Conservation (phyloP, 2,329 filamentous ascomycete species). For the Penicillium concentricum region DNA sequence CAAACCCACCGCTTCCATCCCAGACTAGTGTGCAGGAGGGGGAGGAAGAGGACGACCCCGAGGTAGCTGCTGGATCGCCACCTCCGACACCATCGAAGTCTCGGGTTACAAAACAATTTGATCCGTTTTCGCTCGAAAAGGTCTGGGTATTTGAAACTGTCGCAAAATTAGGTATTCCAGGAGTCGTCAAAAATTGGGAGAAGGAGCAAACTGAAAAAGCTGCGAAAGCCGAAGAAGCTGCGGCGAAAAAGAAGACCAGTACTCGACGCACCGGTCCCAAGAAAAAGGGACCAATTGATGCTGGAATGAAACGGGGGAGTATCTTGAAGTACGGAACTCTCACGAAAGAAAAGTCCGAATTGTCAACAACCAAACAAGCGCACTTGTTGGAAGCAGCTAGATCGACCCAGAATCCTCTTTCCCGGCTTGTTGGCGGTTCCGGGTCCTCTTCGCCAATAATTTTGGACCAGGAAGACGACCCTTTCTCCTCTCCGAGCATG, state of each 20-base stretch:
- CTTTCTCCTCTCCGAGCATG: slow-evolving; percentile 16
- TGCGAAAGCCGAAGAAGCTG: slow-evolving; percentile 18
- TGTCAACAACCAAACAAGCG: slow-evolving; percentile 29
- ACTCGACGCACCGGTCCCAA: slow-evolving; percentile 29
- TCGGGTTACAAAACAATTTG: slow-evolving; percentile 47
- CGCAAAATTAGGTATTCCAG: slow-evolving; percentile 63
- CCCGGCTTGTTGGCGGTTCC: background rate
- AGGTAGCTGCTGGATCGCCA: slow-evolving; percentile 22
- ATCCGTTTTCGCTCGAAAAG: slow-evolving; percentile 65
- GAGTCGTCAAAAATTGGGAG: slow-evolving; percentile 66
- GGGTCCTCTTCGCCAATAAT: slow-evolving; percentile 2
- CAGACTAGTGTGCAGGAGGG: slow-evolving; percentile 25
- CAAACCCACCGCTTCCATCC: slow-evolving; percentile 52
- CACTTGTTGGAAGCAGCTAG: slow-evolving; percentile 32
- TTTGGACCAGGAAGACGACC: slow-evolving; percentile 13
- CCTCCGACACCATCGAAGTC: slow-evolving; percentile 26
- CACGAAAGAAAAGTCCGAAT: slow-evolving; percentile 34
- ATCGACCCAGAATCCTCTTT: slow-evolving; percentile 14
- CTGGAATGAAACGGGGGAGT: slow-evolving; percentile 42
- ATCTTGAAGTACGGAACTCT: slow-evolving; percentile 43
- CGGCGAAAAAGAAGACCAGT: slow-evolving; percentile 30
- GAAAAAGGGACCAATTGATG: slow-evolving; percentile 41
- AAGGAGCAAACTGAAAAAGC: slow-evolving; percentile 35
- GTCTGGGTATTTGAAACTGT: slow-evolving; percentile 68
- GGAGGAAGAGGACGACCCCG: slow-evolving; percentile 34